Base-by-base conservation (phyloP, 2,329 filamentous ascomycete species). In the Alternaria hordeiaustralica region DNA sequence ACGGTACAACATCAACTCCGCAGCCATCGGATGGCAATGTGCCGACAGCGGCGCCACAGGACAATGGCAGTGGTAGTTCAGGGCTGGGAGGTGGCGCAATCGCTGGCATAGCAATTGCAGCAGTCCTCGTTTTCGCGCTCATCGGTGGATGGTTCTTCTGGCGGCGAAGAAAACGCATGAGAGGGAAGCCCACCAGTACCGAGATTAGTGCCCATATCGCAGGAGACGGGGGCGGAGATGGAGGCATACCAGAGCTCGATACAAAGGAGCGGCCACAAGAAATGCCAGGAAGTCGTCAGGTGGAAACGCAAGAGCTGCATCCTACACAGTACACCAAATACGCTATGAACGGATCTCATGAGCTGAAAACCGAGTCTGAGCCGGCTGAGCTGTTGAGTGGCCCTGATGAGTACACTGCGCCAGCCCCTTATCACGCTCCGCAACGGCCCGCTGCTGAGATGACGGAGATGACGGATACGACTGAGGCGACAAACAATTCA, bases 121-220 rank as follows among this genome's bases (percentile, higher is more conserved):
- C 6, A 1, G 44, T 56, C 25, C 13, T 49, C 8, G 4, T 41
- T 15, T 15, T 57, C 9, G 44, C n/a, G 2, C 1, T 41, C 4
- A 20, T 57, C 9, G 28, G 55, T 2, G 55, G 20, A 5, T 57
- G 26, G 44, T 49, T 20, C 21, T 26, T 57, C 26, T 49, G 55
- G 55, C 55, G 28, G 21, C 13, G 44, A 7, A 41, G 28, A 11
- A 36, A 8, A 23, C 23, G 46, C 25, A 23, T 10, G 4, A 44
- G 21, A 26, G n/a, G 3, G 6, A 28, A 11, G 13, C 2, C 0
- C 6, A 18, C 21, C 3, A 49, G 25, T 15, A 18, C 25, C 5
- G 10, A n/a, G 9, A 11, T 11, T n/a, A 23, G 5, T 13, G 13
- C 12, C 9, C 21, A 25, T 6, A 6, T n/a, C 8, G 15, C 12